Base-by-base conservation (phyloP, 441 rosid genomes). In the Gossypium gossypioides region DNA sequence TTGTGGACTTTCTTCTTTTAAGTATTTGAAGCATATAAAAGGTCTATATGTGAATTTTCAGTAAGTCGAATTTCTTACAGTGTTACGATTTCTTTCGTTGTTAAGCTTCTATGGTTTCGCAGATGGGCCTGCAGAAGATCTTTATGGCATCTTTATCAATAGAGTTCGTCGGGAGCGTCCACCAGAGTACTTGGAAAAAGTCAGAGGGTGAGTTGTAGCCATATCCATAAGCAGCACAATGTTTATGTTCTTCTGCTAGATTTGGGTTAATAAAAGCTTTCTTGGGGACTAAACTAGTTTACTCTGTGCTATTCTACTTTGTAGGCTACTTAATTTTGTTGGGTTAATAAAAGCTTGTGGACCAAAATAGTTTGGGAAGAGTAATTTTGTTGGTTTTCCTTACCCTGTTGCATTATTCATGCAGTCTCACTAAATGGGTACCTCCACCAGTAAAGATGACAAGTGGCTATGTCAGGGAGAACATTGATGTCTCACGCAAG, bases 71-170 rank as follows among this genome's bases (percentile, higher is more conserved):
- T 64, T 18, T 42, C 50, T 44, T 44, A 3, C 27, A 1, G 9
- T 16, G 48, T 37, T 37, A 37, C 10, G 2, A 37, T 7, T 67
- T 22, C 15, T 56, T n/a, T 3, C 6, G 2, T 32, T 55, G 9
- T 42, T 58, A n/a, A 44, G 66, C 40, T 22, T 2, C 15, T 74
- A 44, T 13, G 18, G 37, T 68, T 40, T 73, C 61, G 76, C 46
- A 93, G 97, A 91, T 80, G 97, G 97, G 29, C 97, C 96, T 79
- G 93, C 97, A 21, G 96, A 93, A 77, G 98, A 93, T 86, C 91
- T 93, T 70, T 93, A 88, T 78, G 98, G 98, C 55, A 86, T 93
- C 77, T 91, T 91, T 77, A 86, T 93, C 82, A 89, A 89, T 71
- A 76, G 87, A 57, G 86, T 93, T 76, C 95, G 95, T 66, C 73